Conservation (phyloP, 2,329 filamentous ascomycete genomes). For the Talaromyces sp. region DNA sequence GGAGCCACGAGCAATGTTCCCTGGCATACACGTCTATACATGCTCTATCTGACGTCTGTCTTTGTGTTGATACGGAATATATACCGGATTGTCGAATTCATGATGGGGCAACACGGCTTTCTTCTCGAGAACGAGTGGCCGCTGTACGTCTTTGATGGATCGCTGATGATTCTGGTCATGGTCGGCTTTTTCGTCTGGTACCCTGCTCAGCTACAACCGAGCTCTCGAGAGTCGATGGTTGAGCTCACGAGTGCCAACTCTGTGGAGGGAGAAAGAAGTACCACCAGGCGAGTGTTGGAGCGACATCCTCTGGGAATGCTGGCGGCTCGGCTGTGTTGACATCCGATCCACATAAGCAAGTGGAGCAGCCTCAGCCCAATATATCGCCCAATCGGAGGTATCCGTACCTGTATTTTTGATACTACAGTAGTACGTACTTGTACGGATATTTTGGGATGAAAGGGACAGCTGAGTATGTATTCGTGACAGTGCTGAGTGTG, state of each 20-base stretch:
- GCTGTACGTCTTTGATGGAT: conserved; percentile 15
- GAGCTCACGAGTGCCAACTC: not conserved
- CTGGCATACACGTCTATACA: conserved; percentile 9
- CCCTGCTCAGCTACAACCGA: conserved; percentile 5
- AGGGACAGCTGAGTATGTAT: not conserved
- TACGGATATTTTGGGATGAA: not conserved
- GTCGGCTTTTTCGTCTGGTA: conserved; percentile 14
- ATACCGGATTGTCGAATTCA: conserved; percentile 14
- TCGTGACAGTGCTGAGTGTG: not conserved
- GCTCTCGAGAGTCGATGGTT: not conserved
- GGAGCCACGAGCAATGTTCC: conserved; percentile 1
- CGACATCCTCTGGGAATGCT: not conserved
- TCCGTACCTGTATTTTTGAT: not conserved
- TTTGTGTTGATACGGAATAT: conserved; percentile 10
- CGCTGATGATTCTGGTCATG: conserved; percentile 18
- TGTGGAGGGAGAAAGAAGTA: not conserved
- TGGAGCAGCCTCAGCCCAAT: not conserved
- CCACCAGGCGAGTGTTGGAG: not conserved
- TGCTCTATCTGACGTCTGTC: conserved; percentile 16
- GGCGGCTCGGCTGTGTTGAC: not conserved
- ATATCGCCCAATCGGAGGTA: not conserved
- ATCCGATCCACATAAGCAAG: not conserved
- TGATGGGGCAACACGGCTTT: conserved; percentile 14
- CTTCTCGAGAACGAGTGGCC: conserved; percentile 17
- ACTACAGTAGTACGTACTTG: not conserved